phyloP scores from a whole-genome alignment of 2,329 filamentous ascomycete species.

The Massarina eburnea region DNA sequence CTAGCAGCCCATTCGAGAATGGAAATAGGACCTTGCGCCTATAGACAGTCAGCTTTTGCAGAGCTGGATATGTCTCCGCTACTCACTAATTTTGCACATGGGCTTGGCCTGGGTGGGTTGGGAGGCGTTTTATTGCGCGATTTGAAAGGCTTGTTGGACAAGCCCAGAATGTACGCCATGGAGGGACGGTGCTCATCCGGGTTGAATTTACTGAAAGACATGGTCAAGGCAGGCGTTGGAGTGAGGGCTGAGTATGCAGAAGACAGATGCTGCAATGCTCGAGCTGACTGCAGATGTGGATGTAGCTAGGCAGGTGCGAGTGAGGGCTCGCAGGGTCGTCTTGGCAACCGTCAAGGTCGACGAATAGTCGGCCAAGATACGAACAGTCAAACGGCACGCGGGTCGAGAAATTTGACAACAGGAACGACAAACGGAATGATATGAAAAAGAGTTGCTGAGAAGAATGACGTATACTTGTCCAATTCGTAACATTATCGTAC shows the following conservation, averaged over 20 bases:
- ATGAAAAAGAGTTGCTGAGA: background rate
- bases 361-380: background rate
- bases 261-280: no score
- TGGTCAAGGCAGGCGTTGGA: background rate
- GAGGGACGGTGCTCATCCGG: slow-evolving; percentile 26
- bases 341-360: background rate
- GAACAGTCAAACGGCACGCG: no score
- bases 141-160: slow-evolving; percentile 35
- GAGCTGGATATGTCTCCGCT: background rate
- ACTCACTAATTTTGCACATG: slow-evolving; percentile 15
- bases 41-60: background rate
- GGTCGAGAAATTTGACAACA: no score
- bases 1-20: slow-evolving; percentile 36
- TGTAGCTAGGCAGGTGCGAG: background rate
- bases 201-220: background rate
- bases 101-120: slow-evolving; percentile 6
- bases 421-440: background rate
- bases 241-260: background rate
- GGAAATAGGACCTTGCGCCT: slow-evolving; percentile 27
- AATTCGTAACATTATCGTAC: no score
- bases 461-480: no score
- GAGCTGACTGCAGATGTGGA: background rate
- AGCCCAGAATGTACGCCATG: slow-evolving; percentile 30
- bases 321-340: background rate
- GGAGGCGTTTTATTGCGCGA: slow-evolving; percentile 14